Evolutionary conservation across 1,284 basidiomycete species (phyloP).

Genomic region (Lignosus rhinocerotis): DNA sequence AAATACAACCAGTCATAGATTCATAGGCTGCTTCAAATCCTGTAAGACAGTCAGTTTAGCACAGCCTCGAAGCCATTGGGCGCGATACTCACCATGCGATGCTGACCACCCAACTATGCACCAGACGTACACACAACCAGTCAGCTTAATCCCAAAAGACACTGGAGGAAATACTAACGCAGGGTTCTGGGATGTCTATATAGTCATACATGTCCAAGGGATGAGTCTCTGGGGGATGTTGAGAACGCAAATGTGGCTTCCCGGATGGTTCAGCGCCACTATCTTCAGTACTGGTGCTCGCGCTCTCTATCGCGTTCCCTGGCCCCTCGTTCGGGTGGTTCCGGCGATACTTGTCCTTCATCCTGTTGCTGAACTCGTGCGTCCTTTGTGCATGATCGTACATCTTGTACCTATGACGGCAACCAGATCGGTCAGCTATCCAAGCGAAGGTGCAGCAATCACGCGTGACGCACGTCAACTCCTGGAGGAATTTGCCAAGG

Average conservation of each 20-base stretch:
- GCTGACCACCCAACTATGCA: slow-evolving; percentile 1
- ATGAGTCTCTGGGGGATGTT: neutral
- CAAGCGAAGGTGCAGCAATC: neutral
- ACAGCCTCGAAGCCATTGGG: too few species aligned
- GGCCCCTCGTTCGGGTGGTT: neutral
- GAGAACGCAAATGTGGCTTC: neutral
- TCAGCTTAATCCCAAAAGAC: neutral
- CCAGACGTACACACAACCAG: neutral
- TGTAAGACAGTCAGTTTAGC: neutral
- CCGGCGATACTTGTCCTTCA: slow-evolving; percentile 11
- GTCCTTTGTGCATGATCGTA: slow-evolving; percentile 14
- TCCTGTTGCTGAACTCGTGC: slow-evolving; percentile 12
- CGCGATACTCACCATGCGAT: neutral
- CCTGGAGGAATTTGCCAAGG: slow-evolving; percentile 5
- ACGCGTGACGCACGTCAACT: slow-evolving; percentile 7
- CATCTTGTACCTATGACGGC: slow-evolving; percentile 12
- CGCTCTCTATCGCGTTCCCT: neutral
- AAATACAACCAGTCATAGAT: neutral
- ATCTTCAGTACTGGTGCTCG: neutral
- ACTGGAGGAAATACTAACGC: neutral
- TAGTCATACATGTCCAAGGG: slow-evolving; percentile 3
- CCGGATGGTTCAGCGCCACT: too few species aligned
- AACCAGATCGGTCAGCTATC: neutral
- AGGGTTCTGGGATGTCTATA: slow-evolving; percentile 11
- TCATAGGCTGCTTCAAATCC: slow-evolving; percentile 6